phyloP scores from a whole-genome alignment of 495 filamentous ascomycete genomes.

The Penicillium samsonianum region DNA sequence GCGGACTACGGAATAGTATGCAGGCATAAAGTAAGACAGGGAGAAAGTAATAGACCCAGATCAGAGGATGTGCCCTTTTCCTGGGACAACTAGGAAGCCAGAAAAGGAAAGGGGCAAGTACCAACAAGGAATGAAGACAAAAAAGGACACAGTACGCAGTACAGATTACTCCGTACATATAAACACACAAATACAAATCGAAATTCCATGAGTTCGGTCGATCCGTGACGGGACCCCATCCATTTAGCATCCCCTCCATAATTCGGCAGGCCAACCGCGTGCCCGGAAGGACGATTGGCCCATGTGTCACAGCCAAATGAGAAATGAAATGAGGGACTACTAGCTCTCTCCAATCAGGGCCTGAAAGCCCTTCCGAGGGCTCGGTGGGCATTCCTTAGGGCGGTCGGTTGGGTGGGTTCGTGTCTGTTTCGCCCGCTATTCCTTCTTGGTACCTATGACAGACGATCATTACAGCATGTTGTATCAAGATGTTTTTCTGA shows the following conservation, averaged over 20 bases:
- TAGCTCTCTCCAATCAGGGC: constrained; percentile 17
- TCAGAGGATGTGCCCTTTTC: not conserved
- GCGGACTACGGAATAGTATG: not conserved
- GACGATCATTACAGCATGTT: constrained; percentile 16
- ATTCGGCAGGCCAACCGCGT: constrained; percentile 14
- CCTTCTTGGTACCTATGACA: constrained; percentile 2
- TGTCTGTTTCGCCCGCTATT: constrained; percentile 9
- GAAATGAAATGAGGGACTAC: constrained; percentile 19
- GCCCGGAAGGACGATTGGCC: constrained; percentile 19
- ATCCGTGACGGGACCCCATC: constrained; percentile 15
- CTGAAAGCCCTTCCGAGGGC: constrained; percentile 10
- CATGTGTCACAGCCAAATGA: constrained; percentile 8
- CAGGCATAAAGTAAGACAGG: not conserved
- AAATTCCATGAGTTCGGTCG: constrained; percentile 15
- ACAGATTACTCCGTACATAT: not conserved
- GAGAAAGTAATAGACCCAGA: constrained; percentile 1
- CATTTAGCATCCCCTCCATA: constrained; percentile 14
- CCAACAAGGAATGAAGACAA: not conserved
- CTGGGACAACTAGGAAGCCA: not conserved
- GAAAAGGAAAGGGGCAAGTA: not conserved
- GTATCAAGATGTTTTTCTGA: not conserved
- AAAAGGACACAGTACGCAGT: not conserved
- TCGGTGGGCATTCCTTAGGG: constrained; percentile 16
- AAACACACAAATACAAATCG: not conserved
- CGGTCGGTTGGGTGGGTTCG: constrained; percentile 17